Evolutionary conservation across 2,329 filamentous ascomycete species (phyloP).

Genomic region (Ceratocystis smalleyi): DNA sequence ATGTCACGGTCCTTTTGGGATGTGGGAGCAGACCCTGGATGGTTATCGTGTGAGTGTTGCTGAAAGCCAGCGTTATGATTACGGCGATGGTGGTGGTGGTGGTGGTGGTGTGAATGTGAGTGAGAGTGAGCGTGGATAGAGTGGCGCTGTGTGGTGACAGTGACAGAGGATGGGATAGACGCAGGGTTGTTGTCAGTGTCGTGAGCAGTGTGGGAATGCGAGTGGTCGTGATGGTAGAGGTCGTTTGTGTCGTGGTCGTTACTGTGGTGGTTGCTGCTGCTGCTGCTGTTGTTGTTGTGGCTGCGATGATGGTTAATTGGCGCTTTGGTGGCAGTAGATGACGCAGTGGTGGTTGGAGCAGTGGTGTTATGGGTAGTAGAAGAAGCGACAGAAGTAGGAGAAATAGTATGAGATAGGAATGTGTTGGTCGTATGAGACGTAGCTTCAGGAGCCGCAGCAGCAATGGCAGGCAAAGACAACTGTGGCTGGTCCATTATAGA

Average conservation of each 20-base stretch:
- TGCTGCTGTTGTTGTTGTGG: neutral
- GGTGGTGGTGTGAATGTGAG: neutral
- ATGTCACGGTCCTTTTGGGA: conserved; percentile 3
- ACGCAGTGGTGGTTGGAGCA: neutral
- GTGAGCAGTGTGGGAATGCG: neutral
- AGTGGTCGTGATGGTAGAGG: neutral
- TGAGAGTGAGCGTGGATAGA: neutral
- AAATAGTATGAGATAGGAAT: neutral
- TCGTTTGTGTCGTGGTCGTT: neutral
- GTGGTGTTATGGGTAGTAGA: conserved; percentile 2
- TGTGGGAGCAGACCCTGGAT: neutral
- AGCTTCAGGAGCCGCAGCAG: conserved; percentile 1
- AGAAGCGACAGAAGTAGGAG: neutral
- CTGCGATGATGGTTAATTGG: neutral
- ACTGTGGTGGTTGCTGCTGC: neutral
- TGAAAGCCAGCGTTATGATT: neutral
- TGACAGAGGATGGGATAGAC: too few species aligned
- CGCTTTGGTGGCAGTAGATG: neutral
- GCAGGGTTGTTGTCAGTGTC: too few species aligned
- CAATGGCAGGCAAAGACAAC: neutral
- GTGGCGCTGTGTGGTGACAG: too few species aligned
- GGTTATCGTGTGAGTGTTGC: neutral
- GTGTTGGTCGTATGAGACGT: neutral
- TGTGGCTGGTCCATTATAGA: conserved; percentile 7
- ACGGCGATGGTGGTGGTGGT: neutral